phyloP scores from a whole-genome alignment of 306 rosid species.

The Quercus gilva region DNA sequence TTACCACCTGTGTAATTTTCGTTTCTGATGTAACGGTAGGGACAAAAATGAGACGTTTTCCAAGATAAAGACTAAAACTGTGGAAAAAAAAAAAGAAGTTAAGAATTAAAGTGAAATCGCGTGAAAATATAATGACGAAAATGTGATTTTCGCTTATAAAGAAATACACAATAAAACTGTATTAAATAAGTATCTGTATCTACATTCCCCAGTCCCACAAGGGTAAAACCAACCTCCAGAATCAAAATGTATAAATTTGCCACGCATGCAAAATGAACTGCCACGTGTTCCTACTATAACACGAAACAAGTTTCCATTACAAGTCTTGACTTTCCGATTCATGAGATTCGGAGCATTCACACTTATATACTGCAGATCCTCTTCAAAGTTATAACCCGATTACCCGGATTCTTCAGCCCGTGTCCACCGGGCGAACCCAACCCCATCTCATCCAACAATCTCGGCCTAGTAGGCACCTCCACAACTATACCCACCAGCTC shows the following conservation, averaged over 20 bases:
- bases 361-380: constrained; percentile 31
- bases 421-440: background rate
- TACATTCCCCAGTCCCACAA: too few species aligned
- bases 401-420: constrained; percentile 3
- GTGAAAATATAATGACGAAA: too few species aligned
- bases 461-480: background rate
- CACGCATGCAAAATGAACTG: background rate
- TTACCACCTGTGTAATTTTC: too few species aligned
- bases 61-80: too few species aligned
- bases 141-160: too few species aligned
- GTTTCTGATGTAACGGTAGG: too few species aligned
- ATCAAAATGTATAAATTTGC: background rate
- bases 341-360: background rate
- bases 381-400: constrained; percentile 8
- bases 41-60: too few species aligned
- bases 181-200: too few species aligned
- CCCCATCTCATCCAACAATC: background rate
- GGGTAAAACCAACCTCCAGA: too few species aligned
- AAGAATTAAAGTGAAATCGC: too few species aligned
- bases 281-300: background rate
- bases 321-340: background rate
- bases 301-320: background rate
- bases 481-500: constrained; percentile 11
- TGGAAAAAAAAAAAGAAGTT: too few species aligned
- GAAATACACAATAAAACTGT: too few species aligned